A percentile compares a stretch with the other conserved stretches of the same genome.
Conservation (phyloP, 768 basidiomycete species). For the Mrakia blollopis region DNA sequence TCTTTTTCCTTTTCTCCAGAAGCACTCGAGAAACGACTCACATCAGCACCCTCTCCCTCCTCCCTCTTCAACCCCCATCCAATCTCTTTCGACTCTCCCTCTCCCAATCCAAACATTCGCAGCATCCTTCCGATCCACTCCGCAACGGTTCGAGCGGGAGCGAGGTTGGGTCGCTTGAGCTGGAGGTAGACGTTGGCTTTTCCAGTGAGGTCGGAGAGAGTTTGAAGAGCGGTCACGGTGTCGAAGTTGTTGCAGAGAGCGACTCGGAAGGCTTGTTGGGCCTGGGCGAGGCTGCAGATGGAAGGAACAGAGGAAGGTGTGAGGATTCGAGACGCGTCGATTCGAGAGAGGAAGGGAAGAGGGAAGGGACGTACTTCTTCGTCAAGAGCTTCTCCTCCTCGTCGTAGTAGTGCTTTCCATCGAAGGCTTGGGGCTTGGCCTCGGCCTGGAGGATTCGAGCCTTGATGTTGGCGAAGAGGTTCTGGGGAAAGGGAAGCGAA, state of each 20-base stretch:
- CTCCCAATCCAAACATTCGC: slow-evolving; percentile 50
- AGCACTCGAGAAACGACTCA: slow-evolving; percentile 35
- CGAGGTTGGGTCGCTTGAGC: slow-evolving; percentile 49
- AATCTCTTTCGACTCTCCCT: slow-evolving; percentile 60
- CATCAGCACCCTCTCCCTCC: slow-evolving; percentile 47
- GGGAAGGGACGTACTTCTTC: slow-evolving; percentile 51
- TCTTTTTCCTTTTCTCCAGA: neutral
- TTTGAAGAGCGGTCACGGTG: slow-evolving; percentile 73
- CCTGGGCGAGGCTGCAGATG: slow-evolving; percentile 59
- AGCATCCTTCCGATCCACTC: slow-evolving; percentile 53
- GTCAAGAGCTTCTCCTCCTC: slow-evolving; percentile 63
- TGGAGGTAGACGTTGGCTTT: slow-evolving; percentile 78
- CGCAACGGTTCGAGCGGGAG: slow-evolving; percentile 56
- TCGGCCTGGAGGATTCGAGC: slow-evolving; percentile 63
- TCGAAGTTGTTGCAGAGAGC: slow-evolving; percentile 97
- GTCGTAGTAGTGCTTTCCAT: slow-evolving; percentile 48
- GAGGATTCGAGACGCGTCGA: neutral
- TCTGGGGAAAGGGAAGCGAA: slow-evolving; percentile 52
- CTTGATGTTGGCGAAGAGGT: slow-evolving; percentile 85
- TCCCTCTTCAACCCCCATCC: slow-evolving; percentile 71
- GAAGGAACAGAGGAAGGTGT: neutral
- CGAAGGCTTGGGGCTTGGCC: slow-evolving; percentile 37
- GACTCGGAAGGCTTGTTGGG: slow-evolving; percentile 70
- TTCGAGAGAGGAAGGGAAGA: neutral
- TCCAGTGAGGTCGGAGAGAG: slow-evolving; percentile 74